These are phyloP conservation scores for Fusarium pseudograminearum DNA, from an alignment of 2,329 filamentous ascomycete species.

Conservation along the genomic window DNA sequence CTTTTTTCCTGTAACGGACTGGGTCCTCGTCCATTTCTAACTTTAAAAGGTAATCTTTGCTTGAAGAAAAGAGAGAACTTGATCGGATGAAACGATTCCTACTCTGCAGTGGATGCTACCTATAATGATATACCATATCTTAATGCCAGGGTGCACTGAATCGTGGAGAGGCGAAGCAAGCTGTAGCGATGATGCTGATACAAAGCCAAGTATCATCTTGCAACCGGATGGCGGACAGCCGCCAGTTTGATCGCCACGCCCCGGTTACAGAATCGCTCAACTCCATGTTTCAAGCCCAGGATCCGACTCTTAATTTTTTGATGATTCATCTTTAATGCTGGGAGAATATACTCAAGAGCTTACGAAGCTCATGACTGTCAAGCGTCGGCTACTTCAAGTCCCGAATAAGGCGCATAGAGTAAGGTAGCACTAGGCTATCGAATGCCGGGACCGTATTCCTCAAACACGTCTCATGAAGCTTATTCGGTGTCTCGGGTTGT, in stretches of 20 bases:
- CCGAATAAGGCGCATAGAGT: background rate
- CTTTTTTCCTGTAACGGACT: background rate
- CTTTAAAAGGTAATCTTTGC: conserved; percentile 4
- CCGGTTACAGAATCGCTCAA: conserved; percentile 18
- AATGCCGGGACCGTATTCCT: background rate
- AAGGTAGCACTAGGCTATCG: background rate
- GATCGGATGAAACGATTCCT: conserved; percentile 9
- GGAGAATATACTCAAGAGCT: background rate
- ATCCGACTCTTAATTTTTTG: conserved; percentile 2
- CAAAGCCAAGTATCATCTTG: conserved; percentile 32
- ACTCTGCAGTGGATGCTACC: background rate
- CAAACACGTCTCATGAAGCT: conserved; percentile 30
- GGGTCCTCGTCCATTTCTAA: background rate
- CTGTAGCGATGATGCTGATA: conserved; percentile 16
- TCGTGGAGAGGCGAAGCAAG: conserved; percentile 1
- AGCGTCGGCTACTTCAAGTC: conserved; percentile 9
- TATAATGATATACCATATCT: background rate
- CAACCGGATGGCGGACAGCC: conserved; percentile 34
- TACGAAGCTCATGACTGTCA: background rate
- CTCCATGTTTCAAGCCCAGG: conserved; percentile 30
- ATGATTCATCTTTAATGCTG: conserved; percentile 10
- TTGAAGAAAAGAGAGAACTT: background rate
- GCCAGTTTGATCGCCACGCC: conserved; percentile 38
- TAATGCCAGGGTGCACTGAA: background rate
- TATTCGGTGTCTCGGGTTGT: conserved; percentile 27